Conservation (phyloP, 2,329 filamentous ascomycete species). For the Cladosporium sp. region DNA sequence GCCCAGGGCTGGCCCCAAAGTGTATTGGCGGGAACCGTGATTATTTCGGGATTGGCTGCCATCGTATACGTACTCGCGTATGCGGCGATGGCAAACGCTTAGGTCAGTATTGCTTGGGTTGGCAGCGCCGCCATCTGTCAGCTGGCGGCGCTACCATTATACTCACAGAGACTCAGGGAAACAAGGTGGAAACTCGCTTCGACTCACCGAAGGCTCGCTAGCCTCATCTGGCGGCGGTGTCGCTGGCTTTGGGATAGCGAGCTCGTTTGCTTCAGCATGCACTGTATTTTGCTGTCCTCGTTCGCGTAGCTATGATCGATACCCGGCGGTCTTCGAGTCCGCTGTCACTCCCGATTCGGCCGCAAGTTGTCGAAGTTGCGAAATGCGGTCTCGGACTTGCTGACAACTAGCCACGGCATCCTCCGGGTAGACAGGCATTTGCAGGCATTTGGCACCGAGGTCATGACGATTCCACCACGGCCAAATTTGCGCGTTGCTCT, state of each 20-base stretch:
- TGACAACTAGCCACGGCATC: neutral
- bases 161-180: neutral
- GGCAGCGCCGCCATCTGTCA: neutral
- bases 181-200: conserved; percentile 4
- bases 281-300: neutral
- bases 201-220: conserved; percentile 1
- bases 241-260: neutral
- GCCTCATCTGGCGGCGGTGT: neutral
- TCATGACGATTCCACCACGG: neutral
- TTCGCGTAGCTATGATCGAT: neutral
- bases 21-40: conserved; percentile 19
- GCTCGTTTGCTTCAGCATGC: neutral
- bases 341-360: neutral
- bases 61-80: conserved; percentile 3
- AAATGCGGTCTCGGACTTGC: neutral
- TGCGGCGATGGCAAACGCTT: neutral
- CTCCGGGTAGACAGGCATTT: neutral
- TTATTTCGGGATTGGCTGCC: conserved; percentile 12
- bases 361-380: neutral
- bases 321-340: neutral
- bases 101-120: neutral
- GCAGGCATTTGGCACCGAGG: neutral
- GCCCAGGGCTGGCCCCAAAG: conserved; percentile 26
- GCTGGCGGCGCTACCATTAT: conserved; percentile 1
- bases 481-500: neutral